phyloP scores from a whole-genome alignment of 2,329 filamentous ascomycete genomes.

The Cladosporium austrohemisphaericum region DNA sequence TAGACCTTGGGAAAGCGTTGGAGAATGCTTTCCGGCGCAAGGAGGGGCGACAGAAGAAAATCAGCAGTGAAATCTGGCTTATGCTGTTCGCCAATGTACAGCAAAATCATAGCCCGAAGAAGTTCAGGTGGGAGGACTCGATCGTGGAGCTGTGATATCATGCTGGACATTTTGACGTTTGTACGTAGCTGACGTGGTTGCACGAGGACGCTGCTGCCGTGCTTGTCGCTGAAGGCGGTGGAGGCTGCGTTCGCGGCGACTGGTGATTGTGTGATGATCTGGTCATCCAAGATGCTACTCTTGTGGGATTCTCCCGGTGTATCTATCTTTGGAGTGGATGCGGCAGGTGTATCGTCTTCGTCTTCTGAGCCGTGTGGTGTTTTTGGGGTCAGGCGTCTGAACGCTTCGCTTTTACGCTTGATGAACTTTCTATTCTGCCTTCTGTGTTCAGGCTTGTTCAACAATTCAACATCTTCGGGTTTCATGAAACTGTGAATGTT shows the following conservation, averaged over 20 bases:
- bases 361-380: conserved; percentile 80
- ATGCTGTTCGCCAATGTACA: conserved; percentile 92
- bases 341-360: conserved; percentile 49
- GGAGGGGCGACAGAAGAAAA: conserved; percentile 82
- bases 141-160: conserved; percentile 98
- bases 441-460: conserved; percentile 74
- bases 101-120: conserved; percentile 98
- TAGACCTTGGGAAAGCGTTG: conserved; percentile 90
- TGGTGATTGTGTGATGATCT: conserved; percentile 9
- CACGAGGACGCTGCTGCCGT: conserved; percentile 10
- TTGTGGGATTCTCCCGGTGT: not conserved
- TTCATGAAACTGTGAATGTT: conserved; percentile 99
- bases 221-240: conserved; percentile 27
- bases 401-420: conserved; percentile 82
- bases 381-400: conserved; percentile 72
- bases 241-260: not conserved
- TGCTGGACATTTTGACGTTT: conserved; percentile 88
- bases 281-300: not conserved
- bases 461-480: conserved; percentile 93
- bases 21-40: conserved; percentile 80
- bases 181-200: conserved; percentile 62
- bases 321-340: not conserved
- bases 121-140: conserved; percentile 92
- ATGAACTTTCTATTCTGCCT: conserved; percentile 78
- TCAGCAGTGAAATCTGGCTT: conserved; percentile 90